A percentile compares a stretch with the other conserved stretches of the same genome.
Conservation (phyloP, 73 alveolate species). For the Symbiodinium natans region DNA sequence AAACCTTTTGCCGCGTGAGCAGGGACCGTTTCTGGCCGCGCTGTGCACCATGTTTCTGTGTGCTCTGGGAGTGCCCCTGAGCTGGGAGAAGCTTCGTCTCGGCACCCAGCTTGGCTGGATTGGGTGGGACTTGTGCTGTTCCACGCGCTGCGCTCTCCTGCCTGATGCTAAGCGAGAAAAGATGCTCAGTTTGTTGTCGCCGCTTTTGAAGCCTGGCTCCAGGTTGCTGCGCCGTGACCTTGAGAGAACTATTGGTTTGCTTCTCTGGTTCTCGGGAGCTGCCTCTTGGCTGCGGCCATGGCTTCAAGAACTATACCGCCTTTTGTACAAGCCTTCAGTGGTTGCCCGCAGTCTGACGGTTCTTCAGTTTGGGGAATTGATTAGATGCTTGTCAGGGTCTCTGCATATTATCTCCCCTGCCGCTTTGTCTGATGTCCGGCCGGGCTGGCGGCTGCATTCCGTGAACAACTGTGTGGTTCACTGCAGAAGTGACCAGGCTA, state of each 20-base stretch:
- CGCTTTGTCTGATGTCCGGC: neutral
- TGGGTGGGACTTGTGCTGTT: neutral
- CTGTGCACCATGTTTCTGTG: neutral
- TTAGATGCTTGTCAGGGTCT: neutral
- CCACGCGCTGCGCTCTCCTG: neutral
- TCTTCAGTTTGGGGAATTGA: neutral
- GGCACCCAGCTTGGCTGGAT: neutral
- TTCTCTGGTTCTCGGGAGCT: neutral
- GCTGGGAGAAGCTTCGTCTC: neutral
- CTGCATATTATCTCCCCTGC: neutral
- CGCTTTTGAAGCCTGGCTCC: neutral
- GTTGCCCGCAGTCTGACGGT: neutral
- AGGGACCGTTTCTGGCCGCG: neutral
- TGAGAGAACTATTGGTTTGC: neutral
- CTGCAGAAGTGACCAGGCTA: neutral
- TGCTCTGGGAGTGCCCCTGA: neutral
- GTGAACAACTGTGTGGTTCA: neutral
- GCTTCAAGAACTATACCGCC: neutral
- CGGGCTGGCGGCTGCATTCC: neutral
- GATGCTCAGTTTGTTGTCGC: neutral
- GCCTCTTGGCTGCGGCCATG: constrained; percentile 27
- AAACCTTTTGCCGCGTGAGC: neutral
- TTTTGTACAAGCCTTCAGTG: neutral
- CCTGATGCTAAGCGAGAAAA: neutral
- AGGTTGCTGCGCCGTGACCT: neutral